These are phyloP conservation scores for Allodekkera sacchari DNA, from an alignment of 805 yeast species.

Conservation along the genomic window DNA sequence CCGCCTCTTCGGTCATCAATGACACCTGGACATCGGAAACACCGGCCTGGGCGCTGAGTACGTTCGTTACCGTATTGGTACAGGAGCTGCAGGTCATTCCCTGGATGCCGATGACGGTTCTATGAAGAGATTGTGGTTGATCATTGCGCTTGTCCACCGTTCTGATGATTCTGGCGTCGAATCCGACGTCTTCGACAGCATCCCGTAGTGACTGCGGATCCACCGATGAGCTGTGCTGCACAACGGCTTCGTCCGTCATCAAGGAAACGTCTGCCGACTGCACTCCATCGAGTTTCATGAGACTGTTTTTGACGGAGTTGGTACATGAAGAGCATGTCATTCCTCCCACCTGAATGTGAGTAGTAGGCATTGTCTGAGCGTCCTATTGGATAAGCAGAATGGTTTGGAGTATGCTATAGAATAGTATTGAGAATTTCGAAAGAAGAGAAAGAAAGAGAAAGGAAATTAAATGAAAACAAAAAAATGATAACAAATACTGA, in stretches of 20 bases:
- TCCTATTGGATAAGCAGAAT: no score
- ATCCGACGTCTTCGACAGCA: slow-evolving; percentile 70
- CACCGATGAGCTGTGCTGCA: slow-evolving; percentile 35
- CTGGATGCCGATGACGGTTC: slow-evolving; percentile 35
- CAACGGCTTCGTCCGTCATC: slow-evolving; percentile 63
- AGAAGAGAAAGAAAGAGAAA: no score
- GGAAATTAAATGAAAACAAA: no score
- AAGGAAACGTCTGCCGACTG: slow-evolving; percentile 54
- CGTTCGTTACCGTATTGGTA: slow-evolving; percentile 43
- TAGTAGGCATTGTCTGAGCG: slow-evolving; percentile 7
- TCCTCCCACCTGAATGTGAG: slow-evolving; percentile 40
- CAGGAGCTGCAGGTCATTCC: slow-evolving; percentile 74
- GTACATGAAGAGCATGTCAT: slow-evolving; percentile 93
- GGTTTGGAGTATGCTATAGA: no score
- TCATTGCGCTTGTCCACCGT: background rate
- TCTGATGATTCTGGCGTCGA: slow-evolving; percentile 26
- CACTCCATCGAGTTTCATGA: slow-evolving; percentile 15
- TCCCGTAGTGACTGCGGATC: slow-evolving; percentile 31
- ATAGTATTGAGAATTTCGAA: no score
- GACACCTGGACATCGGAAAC: slow-evolving; percentile 44
- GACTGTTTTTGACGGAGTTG: slow-evolving; percentile 43
- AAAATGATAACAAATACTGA: no score
- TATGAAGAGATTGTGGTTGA: background rate
- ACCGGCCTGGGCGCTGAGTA: slow-evolving; percentile 31
- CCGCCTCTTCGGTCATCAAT: slow-evolving; percentile 62